Base-by-base conservation (phyloP, 305 asterid genomes). In the Solanum chacoense region DNA sequence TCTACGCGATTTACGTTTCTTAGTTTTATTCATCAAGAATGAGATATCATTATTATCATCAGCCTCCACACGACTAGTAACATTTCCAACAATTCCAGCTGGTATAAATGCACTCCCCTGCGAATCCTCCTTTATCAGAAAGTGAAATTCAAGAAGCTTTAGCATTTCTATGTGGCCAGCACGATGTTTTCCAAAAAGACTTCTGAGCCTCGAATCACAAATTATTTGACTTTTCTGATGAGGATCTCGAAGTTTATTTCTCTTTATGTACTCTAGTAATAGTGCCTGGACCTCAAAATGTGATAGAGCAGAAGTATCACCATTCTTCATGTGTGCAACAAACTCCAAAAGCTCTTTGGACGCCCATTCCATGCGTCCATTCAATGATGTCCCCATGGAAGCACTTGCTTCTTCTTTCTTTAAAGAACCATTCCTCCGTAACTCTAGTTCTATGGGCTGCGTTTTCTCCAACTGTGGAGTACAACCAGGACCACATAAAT, bases 151-250 rank as follows among this genome's bases (percentile, higher is more conserved):
- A 7, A 98, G 96, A 93, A 98, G 98, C 94, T 98, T 95, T 88
- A 96, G 90, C 98, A 96, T 98, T 92, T 98, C 99, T 77, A 95
- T 92, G 89, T 95, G 98, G 87, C 98, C 98, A 88, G 95, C 96
- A 37, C 98, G 95, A 78, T 94, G 94, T 92, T 95, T 98, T 90
- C 98, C 96, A 88, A 98, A 98, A 67, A 98, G 90, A 91, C 88
- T 94, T 86, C 90, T 93, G 37, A 98, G 98, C 95, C 96, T 95
- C 24, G 72, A 90, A 89, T 98, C 98, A 87, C 99, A 98, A 77
- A 95, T 89, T 73, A 98, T 93, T 90, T 95, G 98, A 91, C 98
- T 94, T 93, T 95, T 96, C 89, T 88, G 93, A 50, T 87, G 95
- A 87, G 98, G 98, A 90, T 96, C 98, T 75, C 97, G 94, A 87